phyloP scores from a whole-genome alignment of 1,139 yeast species.

The Geotrichum restrictum region DNA sequence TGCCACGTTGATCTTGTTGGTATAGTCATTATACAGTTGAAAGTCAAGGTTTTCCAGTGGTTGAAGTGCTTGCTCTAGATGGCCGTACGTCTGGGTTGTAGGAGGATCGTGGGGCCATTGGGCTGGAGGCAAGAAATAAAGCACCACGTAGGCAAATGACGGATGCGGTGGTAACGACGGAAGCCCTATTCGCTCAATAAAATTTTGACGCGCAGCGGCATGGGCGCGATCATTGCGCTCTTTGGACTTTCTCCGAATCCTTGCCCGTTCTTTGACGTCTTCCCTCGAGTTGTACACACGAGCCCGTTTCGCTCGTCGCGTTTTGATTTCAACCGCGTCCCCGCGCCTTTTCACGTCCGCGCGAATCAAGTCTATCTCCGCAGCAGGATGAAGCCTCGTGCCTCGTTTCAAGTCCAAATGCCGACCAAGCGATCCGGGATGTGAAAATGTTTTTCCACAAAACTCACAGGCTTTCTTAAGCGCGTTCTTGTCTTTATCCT shows the following conservation, averaged over 20 bases:
- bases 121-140: slow-evolving; percentile 45
- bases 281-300: slow-evolving; percentile 45
- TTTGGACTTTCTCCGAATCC: slow-evolving; percentile 40
- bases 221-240: slow-evolving; percentile 40
- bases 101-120: slow-evolving; percentile 53
- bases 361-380: slow-evolving; percentile 43
- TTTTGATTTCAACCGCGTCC: slow-evolving; percentile 42
- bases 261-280: slow-evolving; percentile 45
- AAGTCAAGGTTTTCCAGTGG: slow-evolving; percentile 19
- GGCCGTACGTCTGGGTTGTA: slow-evolving; percentile 42
- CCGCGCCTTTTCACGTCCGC: slow-evolving; percentile 50
- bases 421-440: slow-evolving; percentile 52
- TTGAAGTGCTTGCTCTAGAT: slow-evolving; percentile 32
- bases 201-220: slow-evolving; percentile 38
- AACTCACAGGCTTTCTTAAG: slow-evolving; percentile 46
- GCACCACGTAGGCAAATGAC: slow-evolving; percentile 47
- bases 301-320: slow-evolving; percentile 42
- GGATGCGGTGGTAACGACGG: slow-evolving; percentile 46
- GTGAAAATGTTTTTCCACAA: slow-evolving; percentile 48
- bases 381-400: slow-evolving; percentile 45
- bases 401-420: slow-evolving; percentile 51
- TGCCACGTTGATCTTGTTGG: slow-evolving; percentile 40
- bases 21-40: slow-evolving; percentile 21
- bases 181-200: slow-evolving; percentile 39
- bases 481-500: slow-evolving; percentile 27